Conservation (phyloP, 805 yeast genomes). For the Lipomyces mesembrius region DNA sequence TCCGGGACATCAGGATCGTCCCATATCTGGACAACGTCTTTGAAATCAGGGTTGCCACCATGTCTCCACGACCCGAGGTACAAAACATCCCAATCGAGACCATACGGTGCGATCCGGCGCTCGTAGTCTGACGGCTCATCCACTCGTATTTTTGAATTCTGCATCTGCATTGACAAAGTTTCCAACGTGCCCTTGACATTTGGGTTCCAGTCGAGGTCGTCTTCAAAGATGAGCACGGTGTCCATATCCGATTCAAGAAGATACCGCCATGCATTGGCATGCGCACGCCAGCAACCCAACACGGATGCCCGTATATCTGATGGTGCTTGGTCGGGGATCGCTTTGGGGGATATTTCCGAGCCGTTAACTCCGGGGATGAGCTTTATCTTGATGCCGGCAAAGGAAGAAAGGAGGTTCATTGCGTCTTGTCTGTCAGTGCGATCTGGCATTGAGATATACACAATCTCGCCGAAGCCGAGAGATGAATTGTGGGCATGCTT, state of each 20-base stretch:
- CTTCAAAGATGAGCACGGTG: slow-evolving; percentile 25
- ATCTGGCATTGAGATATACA: slow-evolving; percentile 22
- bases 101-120: slow-evolving; percentile 25
- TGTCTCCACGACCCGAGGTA: slow-evolving; percentile 22
- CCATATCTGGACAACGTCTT: slow-evolving; percentile 14
- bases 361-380: slow-evolving; percentile 25
- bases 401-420: slow-evolving; percentile 21
- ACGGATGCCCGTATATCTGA: slow-evolving; percentile 12
- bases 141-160: slow-evolving; percentile 12
- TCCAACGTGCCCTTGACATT: slow-evolving; percentile 20
- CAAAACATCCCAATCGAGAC: slow-evolving; percentile 31
- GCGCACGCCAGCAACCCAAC: slow-evolving; percentile 31
- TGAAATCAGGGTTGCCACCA: slow-evolving; percentile 18
- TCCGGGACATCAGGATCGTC: slow-evolving; percentile 19
- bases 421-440: slow-evolving; percentile 34
- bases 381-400: slow-evolving; percentile 14
- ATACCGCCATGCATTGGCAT: slow-evolving; percentile 25
- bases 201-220: slow-evolving; percentile 28
- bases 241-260: slow-evolving; percentile 24
- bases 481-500: slow-evolving; percentile 17
- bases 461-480: slow-evolving; percentile 28
- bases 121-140: slow-evolving; percentile 26
- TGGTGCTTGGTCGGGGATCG: slow-evolving; percentile 20
- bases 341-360: slow-evolving; percentile 13
- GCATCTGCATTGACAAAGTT: slow-evolving; percentile 11